Conservation (phyloP, 2,329 filamentous ascomycete species). For the Malbranchea zuffiana region DNA sequence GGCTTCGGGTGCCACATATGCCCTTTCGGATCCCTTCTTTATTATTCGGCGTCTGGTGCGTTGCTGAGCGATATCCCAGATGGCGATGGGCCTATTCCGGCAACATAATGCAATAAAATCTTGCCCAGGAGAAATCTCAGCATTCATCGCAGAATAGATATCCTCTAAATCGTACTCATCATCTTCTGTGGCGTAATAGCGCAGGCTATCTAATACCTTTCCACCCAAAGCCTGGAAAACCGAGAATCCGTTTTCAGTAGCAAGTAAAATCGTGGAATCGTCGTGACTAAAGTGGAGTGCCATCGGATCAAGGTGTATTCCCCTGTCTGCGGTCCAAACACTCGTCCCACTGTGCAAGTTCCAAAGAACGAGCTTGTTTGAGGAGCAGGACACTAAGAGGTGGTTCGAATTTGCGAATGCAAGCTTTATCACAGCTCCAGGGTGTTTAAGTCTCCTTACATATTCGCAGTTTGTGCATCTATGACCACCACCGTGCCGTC, state of each 20-base stretch:
- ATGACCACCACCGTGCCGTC: slow-evolving; percentile 15
- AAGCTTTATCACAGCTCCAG: not conserved
- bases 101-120: not conserved
- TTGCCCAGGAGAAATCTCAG: not conserved
- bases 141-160: not conserved
- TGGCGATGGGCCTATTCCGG: not conserved
- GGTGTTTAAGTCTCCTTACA: slow-evolving; percentile 2
- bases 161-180: not conserved
- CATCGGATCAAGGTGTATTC: not conserved
- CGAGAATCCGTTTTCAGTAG: not conserved
- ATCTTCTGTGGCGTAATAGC: not conserved
- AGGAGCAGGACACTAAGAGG: slow-evolving; percentile 2
- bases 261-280: slow-evolving; percentile 2
- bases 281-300: slow-evolving; percentile 1
- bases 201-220: not conserved
- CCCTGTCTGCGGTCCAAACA: not conserved
- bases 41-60: slow-evolving; percentile 19
- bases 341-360: not conserved
- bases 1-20: not conserved
- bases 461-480: slow-evolving; percentile 6
- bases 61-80: slow-evolving; percentile 12
- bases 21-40: slow-evolving; percentile 14
- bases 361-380: slow-evolving; percentile 4
- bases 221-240: not conserved
- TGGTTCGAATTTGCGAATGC: not conserved